A percentile compares a stretch with the other conserved stretches of the same genome.
Evolutionary conservation across 2,329 filamentous ascomycete species (phyloP).

Genomic region (Tolypocladium ovalisporum): DNA sequence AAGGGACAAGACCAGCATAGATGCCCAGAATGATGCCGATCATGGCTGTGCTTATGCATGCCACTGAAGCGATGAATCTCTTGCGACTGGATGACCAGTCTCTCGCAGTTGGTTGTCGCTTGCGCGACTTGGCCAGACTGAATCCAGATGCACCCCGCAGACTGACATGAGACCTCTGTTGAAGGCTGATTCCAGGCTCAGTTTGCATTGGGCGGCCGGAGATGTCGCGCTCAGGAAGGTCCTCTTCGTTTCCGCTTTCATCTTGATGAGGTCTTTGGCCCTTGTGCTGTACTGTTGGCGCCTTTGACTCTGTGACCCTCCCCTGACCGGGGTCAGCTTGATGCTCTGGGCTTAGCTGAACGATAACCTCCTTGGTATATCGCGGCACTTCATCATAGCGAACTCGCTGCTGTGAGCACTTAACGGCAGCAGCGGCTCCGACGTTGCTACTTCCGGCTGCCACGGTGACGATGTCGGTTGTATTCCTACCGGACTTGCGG

Average conservation of each 20-base stretch:
- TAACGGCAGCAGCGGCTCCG: not conserved
- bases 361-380: not conserved
- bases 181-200: constrained; percentile 31
- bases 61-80: constrained; percentile 54
- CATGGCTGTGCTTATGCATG: constrained; percentile 62
- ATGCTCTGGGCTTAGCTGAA: constrained; percentile 2
- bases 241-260: constrained; percentile 11
- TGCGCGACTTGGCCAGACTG: constrained; percentile 42
- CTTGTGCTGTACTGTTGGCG: not conserved
- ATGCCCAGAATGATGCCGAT: constrained; percentile 63
- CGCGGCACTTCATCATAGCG: not conserved
- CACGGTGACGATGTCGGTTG: not conserved
- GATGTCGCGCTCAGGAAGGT: constrained; percentile 13
- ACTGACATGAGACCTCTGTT: constrained; percentile 42
- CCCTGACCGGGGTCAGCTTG: constrained; percentile 3
- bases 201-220: constrained; percentile 13
- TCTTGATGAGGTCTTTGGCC: not conserved
- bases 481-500: constrained; percentile 7
- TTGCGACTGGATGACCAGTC: constrained; percentile 62
- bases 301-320: not conserved
- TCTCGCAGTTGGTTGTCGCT: constrained; percentile 55
- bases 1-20: constrained; percentile 68
- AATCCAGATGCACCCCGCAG: constrained; percentile 37
- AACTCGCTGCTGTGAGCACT: not conserved
- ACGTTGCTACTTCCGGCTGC: not conserved